Evolutionary conservation across 257 asterid genomes (phyloP).

Genomic region (Nicotiana noctiflora): DNA sequence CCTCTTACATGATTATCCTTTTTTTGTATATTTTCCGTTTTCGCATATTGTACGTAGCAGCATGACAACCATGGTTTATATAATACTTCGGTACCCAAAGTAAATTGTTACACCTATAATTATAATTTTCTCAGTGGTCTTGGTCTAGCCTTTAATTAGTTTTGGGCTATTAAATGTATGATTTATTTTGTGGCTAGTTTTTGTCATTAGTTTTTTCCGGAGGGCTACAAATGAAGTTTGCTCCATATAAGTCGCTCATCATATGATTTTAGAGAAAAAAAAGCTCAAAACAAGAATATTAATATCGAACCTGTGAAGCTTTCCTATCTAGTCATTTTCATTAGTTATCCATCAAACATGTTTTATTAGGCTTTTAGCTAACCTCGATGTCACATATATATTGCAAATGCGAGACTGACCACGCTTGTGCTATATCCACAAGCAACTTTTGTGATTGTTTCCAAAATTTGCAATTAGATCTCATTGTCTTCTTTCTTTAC

Average conservation of each 20-base stretch:
- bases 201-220: no score
- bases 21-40: no score
- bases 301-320: neutral
- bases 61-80: no score
- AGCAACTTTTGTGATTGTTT: neutral
- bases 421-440: neutral
- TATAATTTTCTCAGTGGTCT: no score
- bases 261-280: neutral
- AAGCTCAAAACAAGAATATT: neutral
- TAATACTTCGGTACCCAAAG: no score
- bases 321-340: neutral
- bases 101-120: no score
- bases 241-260: neutral
- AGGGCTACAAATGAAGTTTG: no score
- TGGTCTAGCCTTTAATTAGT: no score
- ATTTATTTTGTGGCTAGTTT: no score
- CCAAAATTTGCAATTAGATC: neutral
- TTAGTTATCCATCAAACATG: neutral
- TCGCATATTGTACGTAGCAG: no score
- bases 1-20: no score
- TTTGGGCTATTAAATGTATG: no score
- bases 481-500: neutral
- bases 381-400: neutral
- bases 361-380: neutral
- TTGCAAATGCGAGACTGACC: neutral